Evolutionary conservation across 176 grass and related monocot genomes (phyloP).

Genomic region (Juncus inflexus): DNA sequence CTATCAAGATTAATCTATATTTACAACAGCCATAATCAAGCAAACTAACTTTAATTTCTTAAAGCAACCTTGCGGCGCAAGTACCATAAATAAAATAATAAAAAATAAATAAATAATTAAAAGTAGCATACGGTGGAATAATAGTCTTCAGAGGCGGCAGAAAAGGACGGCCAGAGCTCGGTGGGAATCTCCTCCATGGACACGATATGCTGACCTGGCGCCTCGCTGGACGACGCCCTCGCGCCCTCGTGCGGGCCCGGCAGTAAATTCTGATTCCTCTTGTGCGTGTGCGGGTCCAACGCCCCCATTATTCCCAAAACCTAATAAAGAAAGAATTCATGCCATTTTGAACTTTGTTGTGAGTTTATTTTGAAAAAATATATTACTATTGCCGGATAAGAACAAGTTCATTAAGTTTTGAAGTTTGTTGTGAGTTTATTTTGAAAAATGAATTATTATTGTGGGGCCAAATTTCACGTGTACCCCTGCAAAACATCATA

Average conservation of each 20-base stretch:
- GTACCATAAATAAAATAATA: background rate
- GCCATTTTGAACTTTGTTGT: no score
- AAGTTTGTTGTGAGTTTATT: no score
- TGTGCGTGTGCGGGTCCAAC: slow-evolving; percentile 87
- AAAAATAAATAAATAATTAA: slow-evolving; percentile 8
- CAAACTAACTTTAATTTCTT: no score
- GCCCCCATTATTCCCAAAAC: slow-evolving; percentile 99
- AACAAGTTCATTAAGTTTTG: no score
- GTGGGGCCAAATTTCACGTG: no score
- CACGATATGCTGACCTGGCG: slow-evolving; percentile 79
- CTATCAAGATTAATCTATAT: no score
- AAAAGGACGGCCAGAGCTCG: slow-evolving; percentile 94
- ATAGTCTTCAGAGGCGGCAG: slow-evolving; percentile 81
- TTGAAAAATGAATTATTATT: no score
- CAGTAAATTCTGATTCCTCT: slow-evolving; percentile 86
- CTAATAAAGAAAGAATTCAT: slow-evolving; percentile 28
- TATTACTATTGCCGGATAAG: no score
- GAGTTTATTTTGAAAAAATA: no score
- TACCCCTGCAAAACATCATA: no score
- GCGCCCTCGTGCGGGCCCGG: slow-evolving; percentile 74
- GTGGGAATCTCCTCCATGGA: slow-evolving; percentile 95
- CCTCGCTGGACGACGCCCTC: slow-evolving; percentile 56
- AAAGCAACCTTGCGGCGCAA: no score
- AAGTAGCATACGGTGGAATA: slow-evolving; percentile 81
- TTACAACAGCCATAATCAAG: no score